Base-by-base conservation (phyloP, 306 rosid species). In the Comarum palustre region DNA sequence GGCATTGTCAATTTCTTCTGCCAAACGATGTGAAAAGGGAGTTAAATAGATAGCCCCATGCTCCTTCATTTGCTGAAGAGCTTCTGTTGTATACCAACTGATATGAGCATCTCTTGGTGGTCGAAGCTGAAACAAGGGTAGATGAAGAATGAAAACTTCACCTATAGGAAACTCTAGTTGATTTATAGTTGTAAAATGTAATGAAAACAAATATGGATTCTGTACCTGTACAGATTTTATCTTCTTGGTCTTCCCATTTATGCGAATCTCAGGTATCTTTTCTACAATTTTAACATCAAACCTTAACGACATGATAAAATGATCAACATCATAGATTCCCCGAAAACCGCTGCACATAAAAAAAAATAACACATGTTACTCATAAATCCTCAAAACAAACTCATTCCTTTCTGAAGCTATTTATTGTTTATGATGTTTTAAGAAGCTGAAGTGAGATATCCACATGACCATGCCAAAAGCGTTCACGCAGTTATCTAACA, bases 21-120 rank as follows among this genome's bases (percentile, higher is more conserved):
- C 97, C 73, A 94, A 84, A 73, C 99, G 99, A 83, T 94, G 99
- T 48, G 99, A 94, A 81, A 94, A 91, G 69, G 99, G 99, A 34
- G 97, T 91, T 61, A 94, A 97, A 88, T 90, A 91, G 66, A 94
- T 88, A 25, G 93, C 99, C 60, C 99, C 96, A 71, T 90, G 89
- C 79, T 89, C 86, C 81, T 84, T 94, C 99, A 94, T 91, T 87
- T 88, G 87, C 80, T 82, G 82, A 48, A 94, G 87, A 80, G 97
- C 99, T 6, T 34, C 87, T 0, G 87, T 79, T 27, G 96, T 85
- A 78, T 94, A 94, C 99, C 99, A 94, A 82, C 89, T 83, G 72
- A 88, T 78, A 64, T 92, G 85, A 73, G 97, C 96, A 86, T 94
- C 99, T 85, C 96, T 82, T 48, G 97, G 96, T 38, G 97, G 99